These are phyloP conservation scores for Paraconiothyrium sp. DNA, from an alignment of 2,329 filamentous ascomycete species.

Conservation along the genomic window DNA sequence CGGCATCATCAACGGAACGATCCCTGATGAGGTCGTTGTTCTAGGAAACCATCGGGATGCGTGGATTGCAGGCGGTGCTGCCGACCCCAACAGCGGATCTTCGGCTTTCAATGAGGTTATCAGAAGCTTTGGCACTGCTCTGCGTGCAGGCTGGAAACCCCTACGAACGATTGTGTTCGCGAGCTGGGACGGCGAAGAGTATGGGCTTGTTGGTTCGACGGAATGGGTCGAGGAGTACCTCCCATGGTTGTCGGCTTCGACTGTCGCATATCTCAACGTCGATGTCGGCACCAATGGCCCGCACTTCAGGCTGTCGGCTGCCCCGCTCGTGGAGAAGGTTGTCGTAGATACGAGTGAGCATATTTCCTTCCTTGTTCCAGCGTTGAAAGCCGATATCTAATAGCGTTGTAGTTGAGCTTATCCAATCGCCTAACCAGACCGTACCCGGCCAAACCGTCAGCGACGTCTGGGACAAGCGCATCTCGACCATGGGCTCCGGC, in stretches of 20 bases:
- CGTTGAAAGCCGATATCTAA: constrained; percentile 22
- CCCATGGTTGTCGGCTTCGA: constrained; percentile 77
- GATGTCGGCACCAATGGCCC: constrained; percentile 77
- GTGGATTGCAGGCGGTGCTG: constrained; percentile 86
- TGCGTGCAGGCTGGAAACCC: constrained; percentile 81
- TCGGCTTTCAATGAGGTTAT: constrained; percentile 82
- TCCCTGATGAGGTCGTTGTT: constrained; percentile 85
- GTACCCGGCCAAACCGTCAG: constrained; percentile 72
- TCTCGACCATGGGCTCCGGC: constrained; percentile 65
- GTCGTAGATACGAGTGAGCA: constrained; percentile 69
- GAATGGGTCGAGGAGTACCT: constrained; percentile 94
- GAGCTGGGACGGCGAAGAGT: constrained; percentile 75
- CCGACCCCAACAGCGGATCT: constrained; percentile 83
- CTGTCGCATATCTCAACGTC: constrained; percentile 86
- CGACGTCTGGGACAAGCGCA: constrained; percentile 67
- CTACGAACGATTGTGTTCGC: constrained; percentile 91
- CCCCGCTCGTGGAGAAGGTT: constrained; percentile 78
- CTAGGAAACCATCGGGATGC: constrained; percentile 94
- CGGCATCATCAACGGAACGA: constrained; percentile 87
- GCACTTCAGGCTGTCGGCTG: constrained; percentile 71
- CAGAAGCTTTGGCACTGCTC: constrained; percentile 75
- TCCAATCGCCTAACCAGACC: constrained; percentile 73
- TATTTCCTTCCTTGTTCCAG: constrained; percentile 28
- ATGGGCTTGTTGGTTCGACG: constrained; percentile 84
- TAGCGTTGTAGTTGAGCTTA: constrained; percentile 32